Conservation (phyloP, 495 filamentous ascomycete genomes). For the Neurospora tetrasperma region DNA sequence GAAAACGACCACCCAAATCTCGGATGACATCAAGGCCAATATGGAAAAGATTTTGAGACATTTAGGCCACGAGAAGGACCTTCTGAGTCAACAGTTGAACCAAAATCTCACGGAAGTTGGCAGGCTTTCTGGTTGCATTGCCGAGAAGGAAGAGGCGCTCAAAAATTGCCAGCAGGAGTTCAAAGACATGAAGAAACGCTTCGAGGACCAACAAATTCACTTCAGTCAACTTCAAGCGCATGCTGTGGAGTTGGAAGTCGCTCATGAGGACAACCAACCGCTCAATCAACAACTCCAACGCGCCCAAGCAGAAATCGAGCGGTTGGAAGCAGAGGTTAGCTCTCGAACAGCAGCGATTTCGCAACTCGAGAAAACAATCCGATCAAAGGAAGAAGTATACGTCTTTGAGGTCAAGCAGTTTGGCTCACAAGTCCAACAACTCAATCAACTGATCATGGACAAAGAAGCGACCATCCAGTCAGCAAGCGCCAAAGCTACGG, state of each 20-base stretch:
- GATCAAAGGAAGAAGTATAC: conserved; percentile 6
- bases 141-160: conserved; percentile 11
- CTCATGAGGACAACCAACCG: conserved; percentile 3
- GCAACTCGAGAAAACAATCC: conserved; percentile 10
- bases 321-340: conserved; percentile 7
- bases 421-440: conserved; percentile 5
- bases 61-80: conserved; percentile 11
- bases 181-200: background rate
- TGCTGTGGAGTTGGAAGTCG: conserved; percentile 4
- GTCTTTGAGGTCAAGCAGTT: conserved; percentile 4
- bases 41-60: conserved; percentile 9
- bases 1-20: conserved; percentile 6
- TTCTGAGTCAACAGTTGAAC: conserved; percentile 10
- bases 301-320: background rate
- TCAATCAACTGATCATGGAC: conserved; percentile 12
- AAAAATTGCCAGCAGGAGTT: conserved; percentile 6
- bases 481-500: background rate
- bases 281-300: background rate
- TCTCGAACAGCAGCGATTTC: conserved; percentile 5
- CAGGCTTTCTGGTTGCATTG: conserved; percentile 8
- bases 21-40: conserved; percentile 7
- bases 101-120: conserved; percentile 16
- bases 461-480: conserved; percentile 5
- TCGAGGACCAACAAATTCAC: conserved; percentile 1
- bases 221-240: conserved; percentile 14